Conservation (phyloP, 768 basidiomycete genomes). For the Pisolithus tinctorius region DNA sequence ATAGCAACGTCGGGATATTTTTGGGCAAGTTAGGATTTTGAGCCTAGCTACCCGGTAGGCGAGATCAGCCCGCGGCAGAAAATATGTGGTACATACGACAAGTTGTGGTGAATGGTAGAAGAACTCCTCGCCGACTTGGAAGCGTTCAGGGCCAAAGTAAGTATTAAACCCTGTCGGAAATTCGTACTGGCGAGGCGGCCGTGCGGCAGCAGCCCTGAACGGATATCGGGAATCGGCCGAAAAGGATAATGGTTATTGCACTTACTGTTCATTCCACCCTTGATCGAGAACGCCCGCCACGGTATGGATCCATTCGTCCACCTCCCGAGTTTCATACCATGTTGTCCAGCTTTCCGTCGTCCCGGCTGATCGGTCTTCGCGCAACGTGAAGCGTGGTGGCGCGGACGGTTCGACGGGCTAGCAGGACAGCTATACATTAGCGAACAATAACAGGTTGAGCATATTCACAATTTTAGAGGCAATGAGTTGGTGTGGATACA, state of each 20-base stretch:
- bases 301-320: conserved; percentile 92
- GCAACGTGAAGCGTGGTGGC: conserved; percentile 59
- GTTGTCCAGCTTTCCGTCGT: conserved; percentile 78
- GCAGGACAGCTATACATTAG: conserved; percentile 2
- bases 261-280: conserved; percentile 86
- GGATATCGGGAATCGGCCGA: neutral
- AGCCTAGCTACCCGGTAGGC: conserved; percentile 23
- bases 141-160: conserved; percentile 78
- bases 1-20: conserved; percentile 69
- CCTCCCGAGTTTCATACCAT: conserved; percentile 76
- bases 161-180: conserved; percentile 92
- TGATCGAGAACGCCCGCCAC: conserved; percentile 81
- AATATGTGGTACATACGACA: conserved; percentile 32
- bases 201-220: conserved; percentile 50
- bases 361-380: conserved; percentile 63
- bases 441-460: neutral
- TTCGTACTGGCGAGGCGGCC: conserved; percentile 72
- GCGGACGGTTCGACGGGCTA: conserved; percentile 70
- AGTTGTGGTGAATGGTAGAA: conserved; percentile 67
- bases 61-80: conserved; percentile 1
- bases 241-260: neutral
- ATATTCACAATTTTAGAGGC: conserved; percentile 62
- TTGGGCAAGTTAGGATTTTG: conserved; percentile 67
- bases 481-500: conserved; percentile 85
- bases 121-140: conserved; percentile 80